phyloP scores from a whole-genome alignment of 2,329 filamentous ascomycete genomes.

The Talaromyces sp. region DNA sequence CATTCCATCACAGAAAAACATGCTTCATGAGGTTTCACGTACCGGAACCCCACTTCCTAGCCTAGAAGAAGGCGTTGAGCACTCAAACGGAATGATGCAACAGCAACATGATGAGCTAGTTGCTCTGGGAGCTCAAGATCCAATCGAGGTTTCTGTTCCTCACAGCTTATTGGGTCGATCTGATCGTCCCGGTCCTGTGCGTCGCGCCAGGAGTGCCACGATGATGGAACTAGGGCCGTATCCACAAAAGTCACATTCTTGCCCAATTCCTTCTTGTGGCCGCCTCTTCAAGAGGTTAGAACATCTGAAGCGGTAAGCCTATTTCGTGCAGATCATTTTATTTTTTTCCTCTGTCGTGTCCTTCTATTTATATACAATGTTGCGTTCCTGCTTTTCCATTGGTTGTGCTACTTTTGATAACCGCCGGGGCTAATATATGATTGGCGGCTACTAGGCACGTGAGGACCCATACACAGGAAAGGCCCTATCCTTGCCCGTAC shows the following conservation, averaged over 20 bases:
- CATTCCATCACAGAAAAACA: conserved; percentile 69
- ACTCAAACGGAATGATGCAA: conserved; percentile 58
- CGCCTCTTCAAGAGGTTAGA: conserved; percentile 98
- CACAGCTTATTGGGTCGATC: conserved; percentile 57
- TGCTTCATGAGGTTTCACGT: conserved; percentile 72
- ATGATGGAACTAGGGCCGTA: conserved; percentile 96
- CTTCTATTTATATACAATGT: conserved; percentile 22
- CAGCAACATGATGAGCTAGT: conserved; percentile 51
- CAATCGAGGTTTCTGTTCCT: conserved; percentile 50
- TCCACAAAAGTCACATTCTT: conserved; percentile 96
- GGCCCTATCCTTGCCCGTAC: conserved; percentile 93
- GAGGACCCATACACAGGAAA: conserved; percentile 97
- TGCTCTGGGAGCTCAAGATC: conserved; percentile 61
- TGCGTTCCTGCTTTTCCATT: conserved; percentile 15
- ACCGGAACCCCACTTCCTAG: conserved; percentile 86
- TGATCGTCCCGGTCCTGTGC: conserved; percentile 66
- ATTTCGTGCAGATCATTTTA: conserved; percentile 17
- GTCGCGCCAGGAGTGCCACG: conserved; percentile 87
- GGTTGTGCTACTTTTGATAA: conserved; percentile 40
- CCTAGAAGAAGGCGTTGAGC: conserved; percentile 73
- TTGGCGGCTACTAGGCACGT: conserved; percentile 68
- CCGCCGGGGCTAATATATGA: conserved; percentile 44
- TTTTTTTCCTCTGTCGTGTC: conserved; percentile 8
- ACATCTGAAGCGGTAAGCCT: conserved; percentile 91
- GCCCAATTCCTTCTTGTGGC: conserved; percentile 96